Conservation (phyloP, 2,329 filamentous ascomycete genomes). For the Ceratocystis diversiconidia region DNA sequence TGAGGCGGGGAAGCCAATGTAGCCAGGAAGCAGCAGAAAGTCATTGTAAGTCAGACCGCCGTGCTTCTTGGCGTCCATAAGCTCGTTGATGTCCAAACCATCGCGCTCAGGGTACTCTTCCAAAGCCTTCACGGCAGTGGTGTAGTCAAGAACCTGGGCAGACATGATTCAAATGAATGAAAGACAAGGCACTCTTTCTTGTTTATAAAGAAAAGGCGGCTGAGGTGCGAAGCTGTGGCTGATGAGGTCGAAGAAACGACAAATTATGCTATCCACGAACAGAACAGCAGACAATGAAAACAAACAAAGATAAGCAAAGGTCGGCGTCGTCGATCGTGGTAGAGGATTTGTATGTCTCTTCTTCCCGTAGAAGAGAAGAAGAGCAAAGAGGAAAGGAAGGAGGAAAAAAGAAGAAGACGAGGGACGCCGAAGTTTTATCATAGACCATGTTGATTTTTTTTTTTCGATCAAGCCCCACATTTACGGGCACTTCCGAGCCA, state of each 20-base stretch:
- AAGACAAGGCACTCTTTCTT: conserved; percentile 19
- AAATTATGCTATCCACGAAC: conserved; percentile 24
- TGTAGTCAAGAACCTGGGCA: conserved; percentile 54
- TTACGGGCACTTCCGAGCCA: conserved; percentile 9
- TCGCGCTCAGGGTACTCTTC: conserved; percentile 67
- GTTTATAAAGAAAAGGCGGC: conserved; percentile 23
- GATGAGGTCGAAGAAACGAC: conserved; percentile 31
- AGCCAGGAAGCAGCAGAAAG: conserved; percentile 90
- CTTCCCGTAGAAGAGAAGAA: conserved; percentile 39
- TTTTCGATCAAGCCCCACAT: background rate
- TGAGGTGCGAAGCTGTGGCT: conserved; percentile 19
- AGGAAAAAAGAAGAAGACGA: conserved; percentile 25
- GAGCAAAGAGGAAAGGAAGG: conserved; percentile 29
- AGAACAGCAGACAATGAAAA: conserved; percentile 25
- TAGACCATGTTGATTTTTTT: conserved; percentile 7
- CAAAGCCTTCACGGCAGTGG: conserved; percentile 65
- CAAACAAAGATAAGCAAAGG: conserved; percentile 23
- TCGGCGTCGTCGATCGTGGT: conserved; percentile 21
- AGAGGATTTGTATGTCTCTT: conserved; percentile 31
- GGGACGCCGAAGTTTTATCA: conserved; percentile 9
- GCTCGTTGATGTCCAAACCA: conserved; percentile 72
- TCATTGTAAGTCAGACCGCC: conserved; percentile 98
- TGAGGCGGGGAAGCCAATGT: conserved; percentile 93
- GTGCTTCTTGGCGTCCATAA: conserved; percentile 82
- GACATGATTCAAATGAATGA: conserved; percentile 41